Base-by-base conservation (phyloP, 2,329 filamentous ascomycete species). In the Venturia nashicola region DNA sequence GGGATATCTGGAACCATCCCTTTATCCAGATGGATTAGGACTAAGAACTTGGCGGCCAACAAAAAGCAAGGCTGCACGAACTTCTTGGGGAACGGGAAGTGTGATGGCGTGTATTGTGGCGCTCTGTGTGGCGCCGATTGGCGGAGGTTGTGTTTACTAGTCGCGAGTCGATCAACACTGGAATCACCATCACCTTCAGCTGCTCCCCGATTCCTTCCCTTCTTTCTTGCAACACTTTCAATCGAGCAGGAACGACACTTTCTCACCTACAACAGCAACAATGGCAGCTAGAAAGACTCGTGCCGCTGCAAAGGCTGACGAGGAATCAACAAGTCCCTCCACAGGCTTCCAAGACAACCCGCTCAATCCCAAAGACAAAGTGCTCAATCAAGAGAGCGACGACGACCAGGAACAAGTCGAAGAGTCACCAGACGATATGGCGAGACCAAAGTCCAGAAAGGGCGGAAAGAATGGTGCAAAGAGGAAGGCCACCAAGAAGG, bases 391-490 rank as follows among this genome's bases (percentile, higher is more conserved):
- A 6, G 59, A 61, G 27, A n/a, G 18, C 20, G 27, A 43, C 43
- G 16, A 48, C n/a, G 20, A 62, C 11, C 3, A 11, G 18, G 43
- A 62, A 51, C 18, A 62, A 23, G 18, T 5, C 42, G 23, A 62
- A 43, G 46, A 46, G 3, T n/a, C 40, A 54, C 14, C 20, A 23
- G 44, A 48, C 16, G 46, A 62, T n/a, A 62, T 46, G 61, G 7
- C 34, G 20, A 51, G 23, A 23, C 34, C 42, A 36, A 62, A 62
- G 44, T 32, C 40, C 18, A 36, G 34, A 18, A 62, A 62, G 44
- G 61, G 40, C 34, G 40, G 42, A 27, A 51, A 62, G 61, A 62
- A 46, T 48, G 43, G 34, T 32, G 61, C 34, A 43, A 61, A 62
- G 44, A 39, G 54, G n/a, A 51, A 62, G 40, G 44, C 39, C n/a